These are phyloP conservation scores for Geoglossum cookeanum DNA, from an alignment of 2,329 filamentous ascomycete genomes.

Conservation along the genomic window DNA sequence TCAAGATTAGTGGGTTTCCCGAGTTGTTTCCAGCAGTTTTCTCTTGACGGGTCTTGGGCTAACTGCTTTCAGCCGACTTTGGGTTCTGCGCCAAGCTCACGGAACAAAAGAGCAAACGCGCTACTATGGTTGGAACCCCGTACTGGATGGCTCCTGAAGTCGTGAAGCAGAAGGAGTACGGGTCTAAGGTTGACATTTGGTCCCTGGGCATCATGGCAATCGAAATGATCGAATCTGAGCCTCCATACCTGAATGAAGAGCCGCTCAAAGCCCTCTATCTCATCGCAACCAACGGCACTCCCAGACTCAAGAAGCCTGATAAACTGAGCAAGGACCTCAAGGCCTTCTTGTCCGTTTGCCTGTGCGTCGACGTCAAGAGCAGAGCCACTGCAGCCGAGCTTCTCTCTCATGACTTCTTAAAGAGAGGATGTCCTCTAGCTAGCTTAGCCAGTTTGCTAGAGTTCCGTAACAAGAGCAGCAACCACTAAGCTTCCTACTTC, in stretches of 20 bases:
- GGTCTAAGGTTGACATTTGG: constrained; percentile 97
- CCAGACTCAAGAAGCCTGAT: constrained; percentile 92
- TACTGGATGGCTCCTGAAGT: constrained; percentile 99
- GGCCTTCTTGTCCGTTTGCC: constrained; percentile 85
- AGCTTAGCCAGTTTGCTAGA: constrained; percentile 75
- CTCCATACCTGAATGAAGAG: constrained; percentile 94
- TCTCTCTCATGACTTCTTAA: constrained; percentile 80
- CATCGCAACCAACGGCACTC: constrained; percentile 94
- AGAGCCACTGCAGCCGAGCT: constrained; percentile 83
- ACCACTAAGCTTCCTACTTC: constrained; percentile 9
- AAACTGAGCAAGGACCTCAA: constrained; percentile 96
- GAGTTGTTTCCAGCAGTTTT: constrained; percentile 21
- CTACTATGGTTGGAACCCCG: constrained; percentile 96
- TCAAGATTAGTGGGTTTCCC: constrained; percentile 63
- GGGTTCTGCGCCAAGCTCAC: constrained; percentile 98
- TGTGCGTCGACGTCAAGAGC: constrained; percentile 92
- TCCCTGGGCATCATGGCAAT: constrained; percentile 98
- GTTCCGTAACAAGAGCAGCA: constrained; percentile 52
- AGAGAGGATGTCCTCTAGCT: constrained; percentile 66
- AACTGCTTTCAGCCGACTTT: constrained; percentile 60
- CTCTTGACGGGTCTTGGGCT: constrained; percentile 11
- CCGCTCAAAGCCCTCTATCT: constrained; percentile 92
- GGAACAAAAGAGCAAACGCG: constrained; percentile 88
- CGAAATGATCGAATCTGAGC: constrained; percentile 98
- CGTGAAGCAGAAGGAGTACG: constrained; percentile 98